Conservation (phyloP, 1,139 yeast species). For the Hemisphaericaspora subhashii region DNA sequence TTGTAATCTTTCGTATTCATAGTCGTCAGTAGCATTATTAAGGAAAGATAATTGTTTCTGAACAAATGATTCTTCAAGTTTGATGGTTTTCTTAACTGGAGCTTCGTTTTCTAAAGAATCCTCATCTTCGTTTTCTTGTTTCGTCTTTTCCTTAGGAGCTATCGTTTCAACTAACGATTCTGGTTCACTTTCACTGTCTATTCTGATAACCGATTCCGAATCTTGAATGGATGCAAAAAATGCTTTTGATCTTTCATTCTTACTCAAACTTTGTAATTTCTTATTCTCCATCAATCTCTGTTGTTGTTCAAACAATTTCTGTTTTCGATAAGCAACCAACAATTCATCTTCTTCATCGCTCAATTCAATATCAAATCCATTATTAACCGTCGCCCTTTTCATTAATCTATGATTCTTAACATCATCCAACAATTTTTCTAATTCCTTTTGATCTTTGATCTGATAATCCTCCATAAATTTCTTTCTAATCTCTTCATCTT, state of each 20-base stretch:
- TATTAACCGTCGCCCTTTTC: conserved; percentile 48
- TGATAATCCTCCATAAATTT: conserved; percentile 68
- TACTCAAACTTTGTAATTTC: conserved; percentile 46
- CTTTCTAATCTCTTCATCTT: conserved; percentile 59
- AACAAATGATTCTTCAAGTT: conserved; percentile 56
- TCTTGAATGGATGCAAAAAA: conserved; percentile 74
- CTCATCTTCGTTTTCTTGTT: conserved; percentile 23
- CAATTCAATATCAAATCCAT: conserved; percentile 63
- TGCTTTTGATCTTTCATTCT: conserved; percentile 63
- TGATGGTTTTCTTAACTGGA: conserved; percentile 23
- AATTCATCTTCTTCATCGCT: conserved; percentile 68
- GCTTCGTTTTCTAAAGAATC: conserved; percentile 16
- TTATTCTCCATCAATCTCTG: conserved; percentile 56
- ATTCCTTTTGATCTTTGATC: conserved; percentile 65
- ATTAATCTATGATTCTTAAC: conserved; percentile 80
- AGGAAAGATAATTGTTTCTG: conserved; percentile 66
- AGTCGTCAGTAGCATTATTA: conserved; percentile 34
- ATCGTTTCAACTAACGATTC: conserved; percentile 16
- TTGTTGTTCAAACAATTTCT: conserved; percentile 56
- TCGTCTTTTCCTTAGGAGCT: conserved; percentile 26
- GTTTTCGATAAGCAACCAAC: conserved; percentile 49
- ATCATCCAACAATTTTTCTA: conserved; percentile 77
- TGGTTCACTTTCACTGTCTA: conserved; percentile 30
- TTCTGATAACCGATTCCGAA: conserved; percentile 20
- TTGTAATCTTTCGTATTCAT: conserved; percentile 34